A percentile compares a stretch with the other conserved stretches of the same genome.
Evolutionary conservation across 2,329 filamentous ascomycete species (phyloP).

Genomic region (Fusarium mangiferae): DNA sequence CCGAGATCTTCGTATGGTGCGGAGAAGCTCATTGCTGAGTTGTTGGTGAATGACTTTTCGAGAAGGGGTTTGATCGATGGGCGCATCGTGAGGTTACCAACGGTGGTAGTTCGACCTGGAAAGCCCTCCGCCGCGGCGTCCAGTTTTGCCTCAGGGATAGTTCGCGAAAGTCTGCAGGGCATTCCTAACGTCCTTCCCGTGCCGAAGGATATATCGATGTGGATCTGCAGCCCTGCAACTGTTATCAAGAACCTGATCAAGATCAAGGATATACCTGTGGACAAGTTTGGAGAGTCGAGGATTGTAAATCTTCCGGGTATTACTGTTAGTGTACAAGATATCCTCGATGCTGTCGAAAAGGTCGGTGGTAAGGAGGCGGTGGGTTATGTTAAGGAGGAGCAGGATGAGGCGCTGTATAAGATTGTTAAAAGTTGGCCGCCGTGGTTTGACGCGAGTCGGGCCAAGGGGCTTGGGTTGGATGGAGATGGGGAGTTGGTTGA

Average conservation of each 20-base stretch:
- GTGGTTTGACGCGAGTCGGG: slow-evolving; percentile 61
- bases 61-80: slow-evolving; percentile 67
- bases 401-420: slow-evolving; percentile 57
- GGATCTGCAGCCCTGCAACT: slow-evolving; percentile 63
- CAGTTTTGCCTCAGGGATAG: slow-evolving; percentile 70
- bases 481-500: slow-evolving; percentile 55
- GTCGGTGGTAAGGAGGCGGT: slow-evolving; percentile 59
- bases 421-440: slow-evolving; percentile 67
- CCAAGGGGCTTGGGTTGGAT: slow-evolving; percentile 62
- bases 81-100: slow-evolving; percentile 66
- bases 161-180: slow-evolving; percentile 64
- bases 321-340: slow-evolving; percentile 63
- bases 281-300: slow-evolving; percentile 52
- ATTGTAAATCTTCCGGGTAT: slow-evolving; percentile 64
- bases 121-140: slow-evolving; percentile 69
- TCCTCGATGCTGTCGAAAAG: slow-evolving; percentile 60
- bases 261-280: slow-evolving; percentile 53
- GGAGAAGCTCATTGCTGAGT: slow-evolving; percentile 70
- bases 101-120: slow-evolving; percentile 69
- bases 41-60: slow-evolving; percentile 48
- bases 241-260: slow-evolving; percentile 61
- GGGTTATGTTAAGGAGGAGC: slow-evolving; percentile 57
- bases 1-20: slow-evolving; percentile 69
- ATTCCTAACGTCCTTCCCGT: slow-evolving; percentile 59
- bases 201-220: slow-evolving; percentile 57